A percentile compares a stretch with the other conserved stretches of the same genome.
Conservation (phyloP, 371 early-diverging fungal genomes). For the Catenaria anguillulae region DNA sequence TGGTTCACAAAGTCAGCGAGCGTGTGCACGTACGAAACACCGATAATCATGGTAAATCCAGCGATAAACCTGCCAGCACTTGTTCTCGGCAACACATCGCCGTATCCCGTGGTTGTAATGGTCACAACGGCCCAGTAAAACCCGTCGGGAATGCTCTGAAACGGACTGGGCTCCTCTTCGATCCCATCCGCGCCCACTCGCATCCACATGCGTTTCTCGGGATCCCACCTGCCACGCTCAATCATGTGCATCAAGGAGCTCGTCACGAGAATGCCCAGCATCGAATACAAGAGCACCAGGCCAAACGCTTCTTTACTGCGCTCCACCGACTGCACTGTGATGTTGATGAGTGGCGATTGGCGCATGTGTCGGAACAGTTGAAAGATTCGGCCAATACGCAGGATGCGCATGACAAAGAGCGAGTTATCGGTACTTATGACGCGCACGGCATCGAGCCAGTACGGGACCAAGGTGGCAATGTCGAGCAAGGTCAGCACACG, state of each 20-base stretch:
- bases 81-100: neutral
- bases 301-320: neutral
- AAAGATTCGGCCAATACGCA: neutral
- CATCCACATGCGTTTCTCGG: neutral
- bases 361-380: neutral
- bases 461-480: neutral
- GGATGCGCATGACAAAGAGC: neutral
- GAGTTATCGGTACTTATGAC: neutral
- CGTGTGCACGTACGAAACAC: conserved; percentile 1
- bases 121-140: neutral
- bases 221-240: neutral
- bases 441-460: neutral
- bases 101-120: neutral
- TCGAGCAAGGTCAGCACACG: neutral
- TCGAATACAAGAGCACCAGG: neutral
- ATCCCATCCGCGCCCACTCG: no score
- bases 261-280: neutral
- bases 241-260: neutral
- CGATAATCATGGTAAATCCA: neutral
- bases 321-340: neutral
- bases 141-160: neutral
- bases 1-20: no score
- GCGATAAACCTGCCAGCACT: neutral
- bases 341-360: neutral
- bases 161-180: neutral